Percentiles rank a stretch among this genome's conserved stretches.
These are phyloP conservation scores for Colletotrichum godetiae DNA, from an alignment of 2,329 filamentous ascomycete species.

Conservation along the genomic window DNA sequence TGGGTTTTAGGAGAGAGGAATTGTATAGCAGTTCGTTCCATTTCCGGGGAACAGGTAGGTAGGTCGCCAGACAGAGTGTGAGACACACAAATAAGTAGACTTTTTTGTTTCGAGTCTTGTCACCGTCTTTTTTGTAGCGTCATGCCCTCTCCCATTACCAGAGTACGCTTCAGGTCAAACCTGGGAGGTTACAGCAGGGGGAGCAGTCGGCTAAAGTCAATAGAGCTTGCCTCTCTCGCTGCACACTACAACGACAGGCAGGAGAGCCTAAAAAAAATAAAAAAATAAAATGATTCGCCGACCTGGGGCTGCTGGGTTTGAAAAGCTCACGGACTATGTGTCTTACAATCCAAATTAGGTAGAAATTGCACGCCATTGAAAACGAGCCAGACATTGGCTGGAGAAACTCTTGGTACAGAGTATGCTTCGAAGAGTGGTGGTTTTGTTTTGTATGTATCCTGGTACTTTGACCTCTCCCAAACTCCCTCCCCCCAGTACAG, in stretches of 20 bases:
- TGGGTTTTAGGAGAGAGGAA: too few species aligned
- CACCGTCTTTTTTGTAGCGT: neutral
- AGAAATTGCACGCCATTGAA: neutral
- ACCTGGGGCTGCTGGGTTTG: too few species aligned
- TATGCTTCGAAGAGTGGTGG: neutral
- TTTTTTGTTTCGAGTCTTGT: neutral
- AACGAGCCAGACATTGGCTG: too few species aligned
- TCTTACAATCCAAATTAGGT: neutral
- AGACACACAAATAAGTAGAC: neutral
- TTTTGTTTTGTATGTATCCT: neutral
- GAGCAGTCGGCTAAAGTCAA: neutral
- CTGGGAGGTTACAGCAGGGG: neutral
- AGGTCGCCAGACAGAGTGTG: neutral
- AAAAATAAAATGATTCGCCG: too few species aligned
- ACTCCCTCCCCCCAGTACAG: neutral
- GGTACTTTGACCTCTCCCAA: neutral
- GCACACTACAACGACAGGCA: too few species aligned
- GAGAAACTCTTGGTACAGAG: too few species aligned
- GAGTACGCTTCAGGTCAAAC: neutral
- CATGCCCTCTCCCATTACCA: neutral
- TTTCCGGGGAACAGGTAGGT: neutral
- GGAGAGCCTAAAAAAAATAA: too few species aligned
- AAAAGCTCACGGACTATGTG: neutral
- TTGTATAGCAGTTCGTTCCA: neutral
- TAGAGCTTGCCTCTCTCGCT: too few species aligned